These are phyloP conservation scores for Pseudocercospora ulei DNA, from an alignment of 2,329 filamentous ascomycete genomes.

Conservation along the genomic window DNA sequence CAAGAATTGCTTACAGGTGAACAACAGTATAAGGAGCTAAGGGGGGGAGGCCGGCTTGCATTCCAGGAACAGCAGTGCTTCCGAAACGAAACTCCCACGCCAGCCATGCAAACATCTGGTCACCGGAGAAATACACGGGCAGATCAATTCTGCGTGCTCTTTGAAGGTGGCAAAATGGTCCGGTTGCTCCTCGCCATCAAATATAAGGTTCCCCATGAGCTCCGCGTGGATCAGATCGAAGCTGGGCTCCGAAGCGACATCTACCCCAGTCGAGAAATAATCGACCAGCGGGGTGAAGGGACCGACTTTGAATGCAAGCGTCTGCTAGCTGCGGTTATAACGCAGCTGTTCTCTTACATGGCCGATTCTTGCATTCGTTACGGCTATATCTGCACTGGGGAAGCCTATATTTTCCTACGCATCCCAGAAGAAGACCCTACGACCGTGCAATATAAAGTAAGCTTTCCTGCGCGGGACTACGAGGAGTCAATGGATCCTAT, in stretches of 20 bases:
- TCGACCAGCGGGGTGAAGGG: constrained; percentile 8
- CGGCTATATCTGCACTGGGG: constrained; percentile 14
- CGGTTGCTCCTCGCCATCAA: constrained; percentile 1
- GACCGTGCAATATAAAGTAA: constrained; percentile 1
- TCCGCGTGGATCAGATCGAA: not conserved
- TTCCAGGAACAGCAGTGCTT: not conserved
- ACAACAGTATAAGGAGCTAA: too few species aligned
- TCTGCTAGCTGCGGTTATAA: constrained; percentile 14
- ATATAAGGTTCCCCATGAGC: constrained; percentile 5
- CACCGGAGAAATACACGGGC: not conserved
- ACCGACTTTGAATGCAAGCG: constrained; percentile 9
- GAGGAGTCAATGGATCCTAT: constrained; percentile 3
- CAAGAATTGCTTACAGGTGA: too few species aligned
- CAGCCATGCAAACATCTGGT: too few species aligned
- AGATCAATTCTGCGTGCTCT: not conserved
- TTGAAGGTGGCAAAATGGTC: constrained; percentile 2
- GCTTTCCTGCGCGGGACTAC: constrained; percentile 2
- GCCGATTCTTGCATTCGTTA: constrained; percentile 11
- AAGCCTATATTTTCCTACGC: constrained; percentile 12
- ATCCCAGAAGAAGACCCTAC: constrained; percentile 12
- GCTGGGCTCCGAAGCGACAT: not conserved
- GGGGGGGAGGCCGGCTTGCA: too few species aligned
- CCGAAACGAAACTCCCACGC: too few species aligned
- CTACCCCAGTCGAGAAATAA: constrained; percentile 8
- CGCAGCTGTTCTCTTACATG: constrained; percentile 17